Evolutionary conservation across 768 basidiomycete species (phyloP), one percentile per base, ranked within the genome.

Genomic region (Gloeopeniophorella convolvens): DNA sequence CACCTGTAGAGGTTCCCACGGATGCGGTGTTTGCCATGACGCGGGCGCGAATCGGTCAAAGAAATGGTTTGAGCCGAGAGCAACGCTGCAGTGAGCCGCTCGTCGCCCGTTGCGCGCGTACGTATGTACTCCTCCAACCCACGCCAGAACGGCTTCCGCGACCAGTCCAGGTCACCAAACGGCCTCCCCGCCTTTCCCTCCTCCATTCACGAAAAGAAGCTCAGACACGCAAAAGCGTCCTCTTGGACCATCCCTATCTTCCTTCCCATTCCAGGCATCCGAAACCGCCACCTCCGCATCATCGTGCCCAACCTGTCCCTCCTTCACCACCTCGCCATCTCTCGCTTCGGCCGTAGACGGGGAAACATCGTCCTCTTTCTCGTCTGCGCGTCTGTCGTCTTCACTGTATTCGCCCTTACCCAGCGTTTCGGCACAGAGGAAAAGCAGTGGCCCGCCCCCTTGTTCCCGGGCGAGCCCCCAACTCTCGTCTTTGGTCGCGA

Each of bases 401-500:
- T 82, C 58, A 67, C 76, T 35, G 60, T 76, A n/a, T 78, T 84
- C 55, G 78, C 81, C 5, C 67, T 85, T 28, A 71, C 74, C 4
- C 79, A 77, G 56, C 76, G 78, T 45, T 84, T 84, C 62, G 78
- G 76, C 21, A 72, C 79, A 1, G 71, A 75, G 50, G 76, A 77
- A 43, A 82, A 79, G 58, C 74, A 76, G 50, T 86, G 83, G 83
- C 74, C 82, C 6, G 34, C 53, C 11, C 68, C 75, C 31, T 71
- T 75, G 15, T 74, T 79, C 40, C 66, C 70, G 15, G 73, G 73
- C 33, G 80, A 84, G 39, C 72, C 80, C 13, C 71, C 85, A 21
- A 89, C 89, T 8, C 74, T 92, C 24, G 79, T 92, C 30, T 91
- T 78, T 61, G 72, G 73, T 49, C 74, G 83, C 41, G 80, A 86